A percentile compares a stretch with the other conserved stretches of the same genome.
phyloP scores from a whole-genome alignment of 1,284 basidiomycete genomes.

The Trichosporon sp. region DNA sequence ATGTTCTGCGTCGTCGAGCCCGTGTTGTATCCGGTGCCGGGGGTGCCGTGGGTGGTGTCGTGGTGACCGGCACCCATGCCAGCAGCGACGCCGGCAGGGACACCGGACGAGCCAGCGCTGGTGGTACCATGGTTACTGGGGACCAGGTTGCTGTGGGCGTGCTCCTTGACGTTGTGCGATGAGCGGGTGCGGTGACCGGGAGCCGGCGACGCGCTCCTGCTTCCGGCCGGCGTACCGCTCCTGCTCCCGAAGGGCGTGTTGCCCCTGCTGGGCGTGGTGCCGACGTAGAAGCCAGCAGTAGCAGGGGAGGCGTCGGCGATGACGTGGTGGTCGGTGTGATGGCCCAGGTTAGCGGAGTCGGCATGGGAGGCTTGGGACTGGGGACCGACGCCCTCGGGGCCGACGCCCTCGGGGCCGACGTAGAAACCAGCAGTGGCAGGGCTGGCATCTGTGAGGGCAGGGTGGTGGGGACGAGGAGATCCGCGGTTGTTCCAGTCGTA shows the following conservation, averaged over 20 bases:
- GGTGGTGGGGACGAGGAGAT: not conserved
- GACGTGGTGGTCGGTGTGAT: not conserved
- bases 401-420: not conserved
- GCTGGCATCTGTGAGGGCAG: not conserved
- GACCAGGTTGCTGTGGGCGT: too few relatives aligned
- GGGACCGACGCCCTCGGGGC: not conserved
- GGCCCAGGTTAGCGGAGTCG: not conserved
- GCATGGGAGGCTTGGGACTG: too few relatives aligned
- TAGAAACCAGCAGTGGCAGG: not conserved
- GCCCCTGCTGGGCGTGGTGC: too few relatives aligned
- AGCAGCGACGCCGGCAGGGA: not conserved
- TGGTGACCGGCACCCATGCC: not conserved
- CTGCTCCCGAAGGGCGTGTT: too few relatives aligned
- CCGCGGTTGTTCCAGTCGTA: not conserved
- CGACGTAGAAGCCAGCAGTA: not conserved
- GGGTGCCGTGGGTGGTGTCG: not conserved
- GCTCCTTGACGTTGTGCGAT: too few relatives aligned
- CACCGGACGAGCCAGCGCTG: not conserved
- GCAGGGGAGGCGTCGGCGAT: not conserved
- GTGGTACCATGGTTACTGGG: not conserved
- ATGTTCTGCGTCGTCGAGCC: conserved; percentile 27
- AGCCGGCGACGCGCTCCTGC: too few relatives aligned
- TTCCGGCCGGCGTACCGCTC: too few relatives aligned
- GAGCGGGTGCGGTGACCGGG: too few relatives aligned
- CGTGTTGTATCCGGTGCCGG: conserved; percentile 10